Percentiles rank a stretch among this genome's conserved stretches.
Conservation (phyloP, 1,284 basidiomycete species). For the Microstroma glucosiphilum region DNA sequence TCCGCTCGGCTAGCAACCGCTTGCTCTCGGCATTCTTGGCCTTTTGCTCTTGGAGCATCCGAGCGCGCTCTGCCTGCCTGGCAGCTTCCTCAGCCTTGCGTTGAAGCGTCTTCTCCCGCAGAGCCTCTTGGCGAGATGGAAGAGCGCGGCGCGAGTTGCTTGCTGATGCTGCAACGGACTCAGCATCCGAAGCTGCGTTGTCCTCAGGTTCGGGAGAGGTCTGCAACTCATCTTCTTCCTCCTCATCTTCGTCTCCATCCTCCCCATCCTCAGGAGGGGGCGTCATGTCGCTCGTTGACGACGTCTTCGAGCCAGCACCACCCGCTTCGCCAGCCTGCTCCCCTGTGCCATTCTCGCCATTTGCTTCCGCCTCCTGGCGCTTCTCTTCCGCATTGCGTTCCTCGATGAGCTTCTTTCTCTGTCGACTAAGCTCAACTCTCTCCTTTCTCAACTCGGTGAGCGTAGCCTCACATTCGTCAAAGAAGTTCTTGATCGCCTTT, state of each 20-base stretch:
- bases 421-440: constrained; percentile 84
- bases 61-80: constrained; percentile 19
- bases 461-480: constrained; percentile 82
- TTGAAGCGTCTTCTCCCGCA: constrained; percentile 42
- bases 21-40: constrained; percentile 35
- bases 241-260: constrained; percentile 53
- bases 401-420: constrained; percentile 72
- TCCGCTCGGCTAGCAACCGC: constrained; percentile 30
- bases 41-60: constrained; percentile 30
- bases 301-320: constrained; percentile 4
- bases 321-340: constrained; percentile 7
- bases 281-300: background rate
- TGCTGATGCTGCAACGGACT: constrained; percentile 7
- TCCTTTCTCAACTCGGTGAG: constrained; percentile 89
- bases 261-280: constrained; percentile 54
- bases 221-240: constrained; percentile 32
- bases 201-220: constrained; percentile 13
- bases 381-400: constrained; percentile 60
- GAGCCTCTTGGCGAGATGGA: constrained; percentile 39
- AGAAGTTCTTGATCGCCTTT: constrained; percentile 74
- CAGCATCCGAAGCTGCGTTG: constrained; percentile 1
- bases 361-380: constrained; percentile 14
- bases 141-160: constrained; percentile 20
- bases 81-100: constrained; percentile 34
- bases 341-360: constrained; percentile 10